These are phyloP conservation scores for Lactuca sativa DNA, from an alignment of 129 eudicot genomes.

Conservation along the genomic window DNA sequence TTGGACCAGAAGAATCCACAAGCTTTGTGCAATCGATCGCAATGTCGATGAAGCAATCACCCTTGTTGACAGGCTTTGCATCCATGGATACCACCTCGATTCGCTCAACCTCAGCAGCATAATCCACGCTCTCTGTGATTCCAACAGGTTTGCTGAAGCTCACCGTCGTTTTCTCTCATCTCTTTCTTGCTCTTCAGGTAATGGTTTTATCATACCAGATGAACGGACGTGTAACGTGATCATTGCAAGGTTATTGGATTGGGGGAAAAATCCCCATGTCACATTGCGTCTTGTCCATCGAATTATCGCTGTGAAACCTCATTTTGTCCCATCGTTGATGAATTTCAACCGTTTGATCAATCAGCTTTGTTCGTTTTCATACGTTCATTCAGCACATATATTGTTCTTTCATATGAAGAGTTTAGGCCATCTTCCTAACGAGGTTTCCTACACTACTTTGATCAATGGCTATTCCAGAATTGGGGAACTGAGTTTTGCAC, in stretches of 20 bases:
- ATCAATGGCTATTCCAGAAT: slow-evolving; percentile 61
- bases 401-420: slow-evolving; percentile 54
- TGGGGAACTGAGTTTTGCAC: slow-evolving; percentile 54
- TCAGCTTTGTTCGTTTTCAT: slow-evolving; percentile 43
- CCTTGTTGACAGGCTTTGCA: slow-evolving; percentile 50
- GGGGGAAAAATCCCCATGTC: slow-evolving; percentile 32
- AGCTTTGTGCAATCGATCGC: slow-evolving; percentile 49
- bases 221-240: slow-evolving; percentile 87
- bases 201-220: slow-evolving; percentile 40
- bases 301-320: slow-evolving; percentile 44
- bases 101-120: slow-evolving; percentile 70
- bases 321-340: slow-evolving; percentile 65
- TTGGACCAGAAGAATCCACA: slow-evolving; percentile 68
- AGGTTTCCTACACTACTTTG: slow-evolving; percentile 68
- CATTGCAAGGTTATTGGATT: slow-evolving; percentile 59
- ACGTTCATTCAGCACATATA: slow-evolving; percentile 39
- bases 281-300: slow-evolving; percentile 47
- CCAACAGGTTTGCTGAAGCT: slow-evolving; percentile 64
- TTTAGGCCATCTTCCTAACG: slow-evolving; percentile 67
- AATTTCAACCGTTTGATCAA: slow-evolving; percentile 81
- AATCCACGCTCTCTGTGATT: slow-evolving; percentile 64
- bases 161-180: slow-evolving; percentile 47
- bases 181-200: slow-evolving; percentile 9
- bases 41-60: slow-evolving; percentile 60
- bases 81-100: slow-evolving; percentile 52